Evolutionary conservation across 257 asterid genomes (phyloP).

Genomic region (Knoxia roxburghii): DNA sequence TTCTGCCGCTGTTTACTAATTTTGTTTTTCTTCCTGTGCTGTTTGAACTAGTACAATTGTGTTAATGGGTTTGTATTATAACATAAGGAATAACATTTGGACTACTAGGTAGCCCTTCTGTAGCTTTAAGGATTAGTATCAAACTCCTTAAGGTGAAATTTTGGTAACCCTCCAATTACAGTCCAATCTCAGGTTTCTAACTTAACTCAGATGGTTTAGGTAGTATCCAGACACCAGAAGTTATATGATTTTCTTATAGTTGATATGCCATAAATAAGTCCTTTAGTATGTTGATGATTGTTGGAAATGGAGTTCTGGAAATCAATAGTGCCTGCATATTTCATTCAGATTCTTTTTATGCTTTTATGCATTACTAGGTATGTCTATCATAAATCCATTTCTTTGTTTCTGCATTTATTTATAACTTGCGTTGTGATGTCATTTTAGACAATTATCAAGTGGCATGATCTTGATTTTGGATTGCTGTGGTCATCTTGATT

Average conservation of each 20-base stretch:
- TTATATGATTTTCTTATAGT: background rate
- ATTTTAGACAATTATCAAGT: background rate
- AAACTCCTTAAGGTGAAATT: background rate
- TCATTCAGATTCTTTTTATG: background rate
- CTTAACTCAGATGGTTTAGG: no score
- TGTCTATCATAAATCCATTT: background rate
- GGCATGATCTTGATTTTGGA: background rate
- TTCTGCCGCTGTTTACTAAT: background rate
- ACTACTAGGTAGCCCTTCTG: background rate
- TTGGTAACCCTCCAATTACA: background rate
- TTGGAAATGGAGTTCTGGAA: background rate
- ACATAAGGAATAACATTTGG: no score
- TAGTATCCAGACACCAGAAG: no score
- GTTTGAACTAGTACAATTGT: background rate
- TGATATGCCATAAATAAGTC: background rate
- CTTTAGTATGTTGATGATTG: background rate
- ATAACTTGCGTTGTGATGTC: background rate
- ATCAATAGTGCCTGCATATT: background rate
- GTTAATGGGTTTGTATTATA: no score
- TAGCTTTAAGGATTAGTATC: background rate
- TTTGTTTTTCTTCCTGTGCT: background rate
- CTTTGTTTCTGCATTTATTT: background rate
- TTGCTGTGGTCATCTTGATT: background rate
- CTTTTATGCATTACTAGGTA: no score
- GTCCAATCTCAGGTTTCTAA: no score